A percentile compares a stretch with the other conserved stretches of the same genome.
Conservation (phyloP, 306 rosid species). For the Astragalus glycyphyllos region DNA sequence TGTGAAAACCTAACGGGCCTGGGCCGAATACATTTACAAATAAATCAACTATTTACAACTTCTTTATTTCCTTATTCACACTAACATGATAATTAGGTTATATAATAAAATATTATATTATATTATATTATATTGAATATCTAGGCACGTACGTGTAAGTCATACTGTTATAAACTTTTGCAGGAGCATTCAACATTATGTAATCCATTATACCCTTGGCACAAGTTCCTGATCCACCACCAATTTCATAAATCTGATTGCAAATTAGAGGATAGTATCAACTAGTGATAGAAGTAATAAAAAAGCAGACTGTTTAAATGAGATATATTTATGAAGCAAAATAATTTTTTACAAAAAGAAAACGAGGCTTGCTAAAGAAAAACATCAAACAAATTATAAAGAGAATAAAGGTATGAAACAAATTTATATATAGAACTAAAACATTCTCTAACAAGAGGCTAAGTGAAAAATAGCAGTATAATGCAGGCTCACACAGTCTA, state of each 20-base stretch:
- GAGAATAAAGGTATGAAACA: background rate
- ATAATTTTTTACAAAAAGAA: constrained; percentile 11
- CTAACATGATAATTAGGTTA: constrained; percentile 32
- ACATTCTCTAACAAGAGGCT: constrained; percentile 23
- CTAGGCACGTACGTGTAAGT: constrained; percentile 77
- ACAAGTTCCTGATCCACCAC: constrained; percentile 99
- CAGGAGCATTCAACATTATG: constrained; percentile 94
- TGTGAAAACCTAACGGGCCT: no score
- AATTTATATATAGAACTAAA: constrained; percentile 26
- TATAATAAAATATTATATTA: constrained; percentile 41
- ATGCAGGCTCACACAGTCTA: constrained; percentile 29
- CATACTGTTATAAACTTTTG: constrained; percentile 87
- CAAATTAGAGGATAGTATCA: constrained; percentile 54
- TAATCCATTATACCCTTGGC: constrained; percentile 98
- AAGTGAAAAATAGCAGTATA: constrained; percentile 23
- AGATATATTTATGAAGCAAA: constrained; percentile 28
- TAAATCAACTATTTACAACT: no score
- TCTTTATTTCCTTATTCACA: no score
- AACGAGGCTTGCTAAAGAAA: constrained; percentile 1
- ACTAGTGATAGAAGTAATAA: constrained; percentile 41
- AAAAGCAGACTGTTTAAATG: constrained; percentile 28
- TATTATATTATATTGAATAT: constrained; percentile 31
- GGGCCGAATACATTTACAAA: no score
- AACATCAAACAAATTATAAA: constrained; percentile 13
- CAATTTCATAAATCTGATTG: constrained; percentile 97